A percentile compares a stretch with the other conserved stretches of the same genome.
Evolutionary conservation across 306 rosid genomes (phyloP).

Genomic region (Gleditsia sinensis): DNA sequence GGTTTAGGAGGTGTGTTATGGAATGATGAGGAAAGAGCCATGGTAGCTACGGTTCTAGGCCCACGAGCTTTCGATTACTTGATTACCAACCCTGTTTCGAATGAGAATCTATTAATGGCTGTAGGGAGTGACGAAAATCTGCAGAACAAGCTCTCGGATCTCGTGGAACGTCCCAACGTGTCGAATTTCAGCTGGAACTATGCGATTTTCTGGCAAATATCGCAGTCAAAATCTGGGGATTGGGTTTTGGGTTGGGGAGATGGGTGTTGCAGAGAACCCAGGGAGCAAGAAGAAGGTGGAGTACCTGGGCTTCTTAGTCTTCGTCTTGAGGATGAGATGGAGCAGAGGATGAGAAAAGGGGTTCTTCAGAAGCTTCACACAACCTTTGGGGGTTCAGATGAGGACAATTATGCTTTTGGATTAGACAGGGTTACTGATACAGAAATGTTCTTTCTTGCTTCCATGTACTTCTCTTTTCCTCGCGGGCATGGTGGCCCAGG

Average conservation of each 20-base stretch:
- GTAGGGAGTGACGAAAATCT: slow-evolving; percentile 69
- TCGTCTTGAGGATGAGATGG: slow-evolving; percentile 52
- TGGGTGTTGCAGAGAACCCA: slow-evolving; percentile 91
- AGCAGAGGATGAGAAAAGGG: slow-evolving; percentile 77
- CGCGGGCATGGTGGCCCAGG: slow-evolving; percentile 92
- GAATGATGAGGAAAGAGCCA: slow-evolving; percentile 71
- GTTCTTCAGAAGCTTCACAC: slow-evolving; percentile 85
- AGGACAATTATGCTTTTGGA: slow-evolving; percentile 79
- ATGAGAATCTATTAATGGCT: slow-evolving; percentile 62
- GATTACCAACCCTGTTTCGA: slow-evolving; percentile 57
- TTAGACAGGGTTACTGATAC: slow-evolving; percentile 84
- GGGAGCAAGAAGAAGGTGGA: slow-evolving; percentile 61
- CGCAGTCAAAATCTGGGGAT: slow-evolving; percentile 77
- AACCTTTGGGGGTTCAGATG: slow-evolving; percentile 79
- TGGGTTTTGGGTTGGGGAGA: slow-evolving; percentile 94
- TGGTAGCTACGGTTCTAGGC: slow-evolving; percentile 74
- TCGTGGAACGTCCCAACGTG: slow-evolving; percentile 71
- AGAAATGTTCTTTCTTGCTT: slow-evolving; percentile 89
- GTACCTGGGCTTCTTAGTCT: slow-evolving; percentile 38
- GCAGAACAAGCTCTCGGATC: slow-evolving; percentile 85
- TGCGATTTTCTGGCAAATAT: slow-evolving; percentile 91
- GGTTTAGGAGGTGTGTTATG: slow-evolving; percentile 58
- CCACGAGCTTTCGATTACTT: slow-evolving; percentile 67
- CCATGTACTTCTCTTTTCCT: slow-evolving; percentile 93
- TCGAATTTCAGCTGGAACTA: slow-evolving; percentile 90